Percentiles rank a stretch among this genome's conserved stretches.
Conservation (phyloP, 2,329 filamentous ascomycete genomes). For the Neobulgaria alba region DNA sequence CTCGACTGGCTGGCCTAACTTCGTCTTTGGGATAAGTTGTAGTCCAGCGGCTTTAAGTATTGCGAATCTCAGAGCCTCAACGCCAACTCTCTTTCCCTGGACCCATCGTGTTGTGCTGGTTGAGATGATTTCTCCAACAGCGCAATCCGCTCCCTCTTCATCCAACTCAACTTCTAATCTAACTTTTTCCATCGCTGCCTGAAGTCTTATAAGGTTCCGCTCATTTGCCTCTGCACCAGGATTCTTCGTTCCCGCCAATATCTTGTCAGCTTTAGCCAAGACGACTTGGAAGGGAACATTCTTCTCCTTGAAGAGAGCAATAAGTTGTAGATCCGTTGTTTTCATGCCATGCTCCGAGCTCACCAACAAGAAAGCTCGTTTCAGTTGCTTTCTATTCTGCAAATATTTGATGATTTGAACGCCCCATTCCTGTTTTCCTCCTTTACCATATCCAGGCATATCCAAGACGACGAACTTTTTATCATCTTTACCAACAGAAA, state of each 20-base stretch:
- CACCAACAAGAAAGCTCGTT: slow-evolving; percentile 54
- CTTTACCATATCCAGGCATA: slow-evolving; percentile 64
- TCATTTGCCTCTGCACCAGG: slow-evolving; percentile 28
- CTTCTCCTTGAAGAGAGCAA: slow-evolving; percentile 45
- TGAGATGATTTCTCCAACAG: slow-evolving; percentile 51
- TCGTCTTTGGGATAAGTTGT: slow-evolving; percentile 27
- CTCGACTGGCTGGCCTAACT: background rate
- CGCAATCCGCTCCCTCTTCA: slow-evolving; percentile 31
- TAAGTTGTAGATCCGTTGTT: slow-evolving; percentile 45
- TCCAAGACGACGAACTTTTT: slow-evolving; percentile 51
- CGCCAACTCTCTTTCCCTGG: slow-evolving; percentile 42
- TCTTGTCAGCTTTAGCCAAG: slow-evolving; percentile 56
- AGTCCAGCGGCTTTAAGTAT: slow-evolving; percentile 54
- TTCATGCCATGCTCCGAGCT: slow-evolving; percentile 58
- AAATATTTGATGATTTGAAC: slow-evolving; percentile 61
- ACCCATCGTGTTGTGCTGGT: slow-evolving; percentile 44
- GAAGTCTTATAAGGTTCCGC: slow-evolving; percentile 30
- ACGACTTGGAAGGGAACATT: slow-evolving; percentile 57
- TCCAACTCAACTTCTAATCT: slow-evolving; percentile 35
- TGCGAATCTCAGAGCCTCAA: slow-evolving; percentile 55
- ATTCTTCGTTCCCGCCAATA: slow-evolving; percentile 33
- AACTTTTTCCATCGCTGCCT: slow-evolving; percentile 32
- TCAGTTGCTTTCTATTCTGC: slow-evolving; percentile 45
- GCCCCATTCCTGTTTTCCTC: slow-evolving; percentile 54
- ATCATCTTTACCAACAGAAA: slow-evolving; percentile 42